A percentile compares a stretch with the other conserved stretches of the same genome.
Evolutionary conservation across 495 filamentous ascomycete species (phyloP).

Genomic region (Paragyromitra xinjiangensis): DNA sequence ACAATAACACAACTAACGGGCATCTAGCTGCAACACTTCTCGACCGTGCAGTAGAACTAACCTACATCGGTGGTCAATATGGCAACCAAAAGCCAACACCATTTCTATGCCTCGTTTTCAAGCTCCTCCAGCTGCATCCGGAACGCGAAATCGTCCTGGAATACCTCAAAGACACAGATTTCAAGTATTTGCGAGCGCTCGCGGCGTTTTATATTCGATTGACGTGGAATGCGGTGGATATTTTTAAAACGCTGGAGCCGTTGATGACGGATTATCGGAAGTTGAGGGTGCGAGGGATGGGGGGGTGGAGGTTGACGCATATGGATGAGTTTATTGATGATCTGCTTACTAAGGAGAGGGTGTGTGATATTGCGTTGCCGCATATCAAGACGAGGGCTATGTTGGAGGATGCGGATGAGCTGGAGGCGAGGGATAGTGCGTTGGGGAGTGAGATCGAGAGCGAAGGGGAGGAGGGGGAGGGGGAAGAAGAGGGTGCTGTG

Average conservation of each 20-base stretch:
- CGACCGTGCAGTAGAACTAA: slow-evolving; percentile 83
- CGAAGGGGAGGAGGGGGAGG: slow-evolving; percentile 70
- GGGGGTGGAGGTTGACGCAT: slow-evolving; percentile 75
- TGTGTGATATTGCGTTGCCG: slow-evolving; percentile 91
- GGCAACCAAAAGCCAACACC: slow-evolving; percentile 82
- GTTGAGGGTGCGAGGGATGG: slow-evolving; percentile 75
- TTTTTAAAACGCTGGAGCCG: slow-evolving; percentile 83
- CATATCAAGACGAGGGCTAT: slow-evolving; percentile 83
- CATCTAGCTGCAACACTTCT: slow-evolving; percentile 70
- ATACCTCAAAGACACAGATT: slow-evolving; percentile 79
- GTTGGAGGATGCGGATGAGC: slow-evolving; percentile 86
- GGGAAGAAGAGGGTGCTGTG: slow-evolving; percentile 8
- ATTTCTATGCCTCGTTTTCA: slow-evolving; percentile 94
- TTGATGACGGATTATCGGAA: slow-evolving; percentile 85
- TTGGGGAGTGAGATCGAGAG: slow-evolving; percentile 84
- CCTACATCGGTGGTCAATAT: slow-evolving; percentile 83
- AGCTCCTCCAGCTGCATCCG: slow-evolving; percentile 88
- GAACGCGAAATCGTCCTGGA: slow-evolving; percentile 78
- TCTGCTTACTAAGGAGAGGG: slow-evolving; percentile 84
- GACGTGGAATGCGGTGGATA: slow-evolving; percentile 81
- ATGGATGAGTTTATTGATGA: slow-evolving; percentile 96
- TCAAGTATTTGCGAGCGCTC: slow-evolving; percentile 88
- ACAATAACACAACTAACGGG: slow-evolving; percentile 1
- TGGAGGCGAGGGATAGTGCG: slow-evolving; percentile 87
- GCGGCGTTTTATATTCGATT: slow-evolving; percentile 93